These are phyloP conservation scores for Cladosporium oxysporum DNA, from an alignment of 2,329 filamentous ascomycete genomes.

Conservation along the genomic window DNA sequence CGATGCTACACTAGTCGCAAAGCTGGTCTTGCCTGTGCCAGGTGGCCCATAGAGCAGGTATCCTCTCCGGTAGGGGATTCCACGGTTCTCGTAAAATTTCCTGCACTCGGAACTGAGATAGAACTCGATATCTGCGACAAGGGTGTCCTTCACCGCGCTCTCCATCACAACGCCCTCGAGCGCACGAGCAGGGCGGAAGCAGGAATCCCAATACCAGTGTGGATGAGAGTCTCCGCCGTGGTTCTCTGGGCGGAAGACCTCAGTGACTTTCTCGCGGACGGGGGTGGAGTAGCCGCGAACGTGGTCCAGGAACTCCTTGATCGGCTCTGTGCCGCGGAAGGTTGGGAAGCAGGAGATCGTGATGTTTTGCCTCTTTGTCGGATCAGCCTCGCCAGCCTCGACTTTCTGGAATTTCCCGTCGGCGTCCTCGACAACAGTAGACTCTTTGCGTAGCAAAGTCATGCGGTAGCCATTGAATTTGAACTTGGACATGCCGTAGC, in stretches of 20 bases:
- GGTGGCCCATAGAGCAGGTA: slow-evolving; percentile 94
- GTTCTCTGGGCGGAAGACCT: not conserved
- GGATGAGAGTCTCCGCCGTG: not conserved
- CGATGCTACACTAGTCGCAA: slow-evolving; percentile 89
- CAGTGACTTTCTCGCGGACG: not conserved
- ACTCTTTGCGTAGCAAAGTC: slow-evolving; percentile 4
- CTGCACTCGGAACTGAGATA: slow-evolving; percentile 69
- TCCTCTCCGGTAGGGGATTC: slow-evolving; percentile 55
- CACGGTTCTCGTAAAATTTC: slow-evolving; percentile 51
- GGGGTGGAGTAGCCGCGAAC: not conserved
- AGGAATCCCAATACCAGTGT: slow-evolving; percentile 58
- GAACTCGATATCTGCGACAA: slow-evolving; percentile 71
- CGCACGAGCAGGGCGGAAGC: slow-evolving; percentile 60
- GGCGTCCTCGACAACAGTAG: not conserved
- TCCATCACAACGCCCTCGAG: slow-evolving; percentile 75
- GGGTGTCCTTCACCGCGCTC: slow-evolving; percentile 60
- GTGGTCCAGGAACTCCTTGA: slow-evolving; percentile 1
- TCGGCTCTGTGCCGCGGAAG: not conserved
- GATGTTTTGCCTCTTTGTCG: slow-evolving; percentile 1
- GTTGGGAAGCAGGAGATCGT: slow-evolving; percentile 2
- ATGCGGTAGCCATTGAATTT: slow-evolving; percentile 4
- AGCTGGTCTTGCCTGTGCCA: slow-evolving; percentile 94
- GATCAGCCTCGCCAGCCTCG: not conserved
- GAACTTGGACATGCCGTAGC: slow-evolving; percentile 28
- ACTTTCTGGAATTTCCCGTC: not conserved